Conservation (phyloP, 768 basidiomycete genomes). For the Tephrocybe rancida region DNA sequence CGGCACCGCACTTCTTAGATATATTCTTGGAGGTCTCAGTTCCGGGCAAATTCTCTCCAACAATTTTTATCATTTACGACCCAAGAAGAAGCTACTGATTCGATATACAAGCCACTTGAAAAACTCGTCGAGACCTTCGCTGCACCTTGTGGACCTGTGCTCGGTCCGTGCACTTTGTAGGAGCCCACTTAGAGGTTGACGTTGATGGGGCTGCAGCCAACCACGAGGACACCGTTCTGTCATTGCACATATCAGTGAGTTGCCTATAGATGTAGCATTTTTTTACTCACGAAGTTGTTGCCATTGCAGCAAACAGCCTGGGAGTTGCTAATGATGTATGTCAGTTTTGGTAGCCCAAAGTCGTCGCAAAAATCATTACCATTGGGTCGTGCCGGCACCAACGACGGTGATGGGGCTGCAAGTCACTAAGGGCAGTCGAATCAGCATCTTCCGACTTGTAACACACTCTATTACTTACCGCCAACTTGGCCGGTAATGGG, state of each 20-base stretch:
- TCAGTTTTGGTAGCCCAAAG: neutral
- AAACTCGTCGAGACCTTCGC: no score
- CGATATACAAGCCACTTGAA: neutral
- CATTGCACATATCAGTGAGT: neutral
- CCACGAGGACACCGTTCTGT: conserved; percentile 15
- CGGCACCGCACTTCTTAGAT: neutral
- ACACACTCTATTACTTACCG: conserved; percentile 4
- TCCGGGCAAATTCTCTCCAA: no score
- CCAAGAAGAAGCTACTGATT: neutral
- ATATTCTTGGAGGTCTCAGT: no score
- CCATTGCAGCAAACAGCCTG: conserved; percentile 21
- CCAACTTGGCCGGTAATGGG: conserved; percentile 1
- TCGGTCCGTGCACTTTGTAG: neutral
- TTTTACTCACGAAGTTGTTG: conserved; percentile 19
- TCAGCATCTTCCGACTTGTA: neutral
- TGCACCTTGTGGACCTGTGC: neutral
- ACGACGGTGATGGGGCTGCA: conserved; percentile 15
- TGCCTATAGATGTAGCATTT: neutral
- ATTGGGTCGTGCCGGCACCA: conserved; percentile 5
- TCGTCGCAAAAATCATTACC: neutral
- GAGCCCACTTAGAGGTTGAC: conserved; percentile 1
- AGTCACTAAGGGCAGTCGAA: conserved; percentile 8
- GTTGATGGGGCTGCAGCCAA: conserved; percentile 21
- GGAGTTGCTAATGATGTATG: neutral
- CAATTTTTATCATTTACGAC: no score